These are phyloP conservation scores for Aureococcus anophagefferens DNA, from an alignment of 108 stramenopile species.

Conservation along the genomic window DNA sequence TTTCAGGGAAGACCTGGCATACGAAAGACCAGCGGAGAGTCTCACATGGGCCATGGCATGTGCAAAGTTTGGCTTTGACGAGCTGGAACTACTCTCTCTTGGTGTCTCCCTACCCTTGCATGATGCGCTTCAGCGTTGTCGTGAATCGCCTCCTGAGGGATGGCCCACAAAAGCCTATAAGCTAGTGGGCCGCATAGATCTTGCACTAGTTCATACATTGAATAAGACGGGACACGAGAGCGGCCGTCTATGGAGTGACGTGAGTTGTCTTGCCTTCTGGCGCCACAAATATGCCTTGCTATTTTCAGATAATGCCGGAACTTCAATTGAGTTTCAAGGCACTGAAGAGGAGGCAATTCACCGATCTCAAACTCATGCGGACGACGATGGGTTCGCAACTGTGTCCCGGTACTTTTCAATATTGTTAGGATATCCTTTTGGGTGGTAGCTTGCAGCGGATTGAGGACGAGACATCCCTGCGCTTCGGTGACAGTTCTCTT, in stretches of 20 bases:
- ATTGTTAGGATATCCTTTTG: background rate
- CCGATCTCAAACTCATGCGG: constrained; percentile 32
- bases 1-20: too few species aligned
- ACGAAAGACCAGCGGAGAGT: too few species aligned
- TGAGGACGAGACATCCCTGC: constrained; percentile 64
- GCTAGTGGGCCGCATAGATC: constrained; percentile 66
- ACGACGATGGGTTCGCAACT: constrained; percentile 72
- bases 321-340: background rate
- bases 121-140: constrained; percentile 55
- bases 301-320: constrained; percentile 6
- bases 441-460: constrained; percentile 36
- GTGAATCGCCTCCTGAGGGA: constrained; percentile 36
- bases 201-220: constrained; percentile 15
- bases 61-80: too few species aligned
- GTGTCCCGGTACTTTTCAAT: background rate
- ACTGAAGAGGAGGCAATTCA: constrained; percentile 2
- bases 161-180: constrained; percentile 52
- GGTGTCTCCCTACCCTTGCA: too few species aligned
- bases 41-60: too few species aligned
- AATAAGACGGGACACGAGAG: too few species aligned
- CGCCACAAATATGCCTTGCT: too few species aligned
- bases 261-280: too few species aligned
- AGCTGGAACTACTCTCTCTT: too few species aligned
- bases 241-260: too few species aligned
- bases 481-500: constrained; percentile 77